Base-by-base conservation (phyloP, 257 asterid species). In the Euphrasia confusa region DNA sequence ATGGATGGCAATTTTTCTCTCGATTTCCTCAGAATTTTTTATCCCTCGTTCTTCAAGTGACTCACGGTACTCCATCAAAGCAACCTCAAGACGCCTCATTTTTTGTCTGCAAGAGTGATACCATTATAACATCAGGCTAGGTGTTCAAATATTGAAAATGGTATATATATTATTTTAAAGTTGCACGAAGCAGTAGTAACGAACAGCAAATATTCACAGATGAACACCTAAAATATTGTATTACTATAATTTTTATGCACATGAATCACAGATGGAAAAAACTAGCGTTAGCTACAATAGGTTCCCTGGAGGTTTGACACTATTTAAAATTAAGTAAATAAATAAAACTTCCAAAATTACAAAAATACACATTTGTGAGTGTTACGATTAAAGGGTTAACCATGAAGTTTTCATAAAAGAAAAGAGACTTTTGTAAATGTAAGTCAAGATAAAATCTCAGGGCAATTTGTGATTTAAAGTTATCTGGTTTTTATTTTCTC, bases 11-110 rank as follows among this genome's bases (percentile, higher is more conserved):
- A 86, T 84, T 77, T 83, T 84, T 61, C 64, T 79, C 77, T 83
- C 91, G 49, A 86, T 83, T 71, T 81, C 95, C 39, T 81, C 89
- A 0, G 59, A 47, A 72, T 44, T 70, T 64, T 69, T 86, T 48
- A 78, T 59, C 56, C 92, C 92, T 61, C 76, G 76, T 59, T 86
- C 95, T 72, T 84, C 95, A 74, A 86, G 87, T 69, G 87, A 80
- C 78, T 86, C 95, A 7, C 87, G 85, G 70, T 86, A 83, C 69
- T 86, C 91, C 68, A 86, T 83, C 59, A 86, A 70, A 59, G 82
- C 86, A 64, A 86, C 95, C 71, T 83, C 95, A 63, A 86, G 69
- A 10, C 79, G 85, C 80, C 95, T 83, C 76, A 86, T 58, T 72
- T 83, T 86, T 70, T 78, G 91, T 68, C 95, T 86, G 81, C 15